Percentiles rank a stretch among this genome's conserved stretches.
These are phyloP conservation scores for Lenzites betulinus DNA, from an alignment of 768 basidiomycete species.

Conservation along the genomic window DNA sequence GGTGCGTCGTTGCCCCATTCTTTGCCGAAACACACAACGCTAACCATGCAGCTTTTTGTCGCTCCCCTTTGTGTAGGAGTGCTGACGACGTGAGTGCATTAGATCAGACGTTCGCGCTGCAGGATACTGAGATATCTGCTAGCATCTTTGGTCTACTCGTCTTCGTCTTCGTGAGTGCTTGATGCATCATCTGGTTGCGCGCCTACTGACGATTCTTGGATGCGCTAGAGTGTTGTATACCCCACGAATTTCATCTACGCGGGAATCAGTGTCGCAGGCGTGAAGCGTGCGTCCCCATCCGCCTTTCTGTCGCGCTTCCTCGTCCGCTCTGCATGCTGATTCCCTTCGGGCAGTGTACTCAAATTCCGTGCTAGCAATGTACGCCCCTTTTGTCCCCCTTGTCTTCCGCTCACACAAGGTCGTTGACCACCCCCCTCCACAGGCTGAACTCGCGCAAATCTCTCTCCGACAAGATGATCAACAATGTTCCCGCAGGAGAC, in stretches of 20 bases:
- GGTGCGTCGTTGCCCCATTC: neutral
- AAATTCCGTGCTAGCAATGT: neutral
- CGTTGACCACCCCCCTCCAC: neutral
- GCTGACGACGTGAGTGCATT: neutral
- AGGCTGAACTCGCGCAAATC: constrained; percentile 1
- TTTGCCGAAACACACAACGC: too few species aligned
- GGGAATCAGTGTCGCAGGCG: neutral
- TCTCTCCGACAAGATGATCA: neutral
- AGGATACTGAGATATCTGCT: neutral
- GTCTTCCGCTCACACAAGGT: neutral
- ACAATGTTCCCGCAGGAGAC: too few species aligned
- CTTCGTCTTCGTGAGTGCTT: neutral
- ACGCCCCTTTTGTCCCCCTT: neutral
- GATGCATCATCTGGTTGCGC: neutral
- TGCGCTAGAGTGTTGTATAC: neutral
- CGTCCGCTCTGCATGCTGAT: neutral
- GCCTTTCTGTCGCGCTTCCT: neutral
- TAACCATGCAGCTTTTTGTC: too few species aligned
- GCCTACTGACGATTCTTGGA: neutral
- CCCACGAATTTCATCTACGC: neutral
- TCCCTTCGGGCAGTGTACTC: neutral
- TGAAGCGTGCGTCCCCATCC: neutral
- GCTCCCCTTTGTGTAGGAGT: neutral
- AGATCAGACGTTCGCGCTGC: neutral
- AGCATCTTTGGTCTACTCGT: neutral